Conservation (phyloP, 2,329 filamentous ascomycete genomes). For the Elsinoe perseae region DNA sequence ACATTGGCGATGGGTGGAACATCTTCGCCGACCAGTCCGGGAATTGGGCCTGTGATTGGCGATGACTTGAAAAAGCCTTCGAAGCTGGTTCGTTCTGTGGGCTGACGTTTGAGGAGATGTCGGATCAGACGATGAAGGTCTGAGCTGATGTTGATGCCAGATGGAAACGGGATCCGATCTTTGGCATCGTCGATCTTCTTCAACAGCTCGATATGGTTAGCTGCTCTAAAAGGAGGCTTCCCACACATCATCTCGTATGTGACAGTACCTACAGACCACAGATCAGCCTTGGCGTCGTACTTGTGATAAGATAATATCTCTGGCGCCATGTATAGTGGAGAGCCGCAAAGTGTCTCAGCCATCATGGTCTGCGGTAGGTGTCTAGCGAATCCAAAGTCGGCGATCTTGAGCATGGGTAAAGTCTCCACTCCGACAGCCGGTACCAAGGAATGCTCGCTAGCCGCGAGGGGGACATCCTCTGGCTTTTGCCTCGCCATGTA, state of each 20-base stretch:
- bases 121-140: constrained; percentile 77
- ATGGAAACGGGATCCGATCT: constrained; percentile 75
- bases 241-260: constrained; percentile 92
- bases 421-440: constrained; percentile 74
- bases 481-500: constrained; percentile 58
- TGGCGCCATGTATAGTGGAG: constrained; percentile 95
- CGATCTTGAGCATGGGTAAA: constrained; percentile 92
- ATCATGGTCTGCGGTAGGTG: constrained; percentile 84
- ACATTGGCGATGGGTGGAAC: constrained; percentile 22
- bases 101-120: constrained; percentile 72
- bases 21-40: constrained; percentile 65
- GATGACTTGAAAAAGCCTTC: constrained; percentile 72
- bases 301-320: constrained; percentile 96
- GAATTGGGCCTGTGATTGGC: constrained; percentile 68
- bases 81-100: constrained; percentile 77
- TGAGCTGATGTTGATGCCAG: constrained; percentile 59
- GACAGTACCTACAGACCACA: constrained; percentile 97
- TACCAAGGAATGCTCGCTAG: constrained; percentile 70
- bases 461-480: constrained; percentile 63
- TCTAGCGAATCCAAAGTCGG: constrained; percentile 96
- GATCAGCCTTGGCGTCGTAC: constrained; percentile 91
- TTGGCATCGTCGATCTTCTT: constrained; percentile 85
- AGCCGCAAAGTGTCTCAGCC: constrained; percentile 92
- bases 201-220: constrained; percentile 89
- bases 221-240: constrained; percentile 80